Conservation (phyloP, 2,329 filamentous ascomycete species). For the Nothopassalora personata region DNA sequence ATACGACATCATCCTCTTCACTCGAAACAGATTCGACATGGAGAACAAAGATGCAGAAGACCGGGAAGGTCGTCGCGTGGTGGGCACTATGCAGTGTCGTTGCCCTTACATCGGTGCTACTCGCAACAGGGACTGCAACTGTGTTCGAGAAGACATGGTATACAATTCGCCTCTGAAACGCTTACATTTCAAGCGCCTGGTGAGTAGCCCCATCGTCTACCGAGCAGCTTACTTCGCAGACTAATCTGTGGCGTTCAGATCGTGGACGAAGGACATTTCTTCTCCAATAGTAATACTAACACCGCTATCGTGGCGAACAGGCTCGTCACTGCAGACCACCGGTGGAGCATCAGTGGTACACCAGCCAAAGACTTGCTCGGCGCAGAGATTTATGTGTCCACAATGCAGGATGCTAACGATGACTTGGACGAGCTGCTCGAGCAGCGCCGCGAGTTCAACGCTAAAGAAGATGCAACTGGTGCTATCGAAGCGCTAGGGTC, state of each 20-base stretch:
- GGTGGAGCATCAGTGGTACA: conserved; percentile 88
- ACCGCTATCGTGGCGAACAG: conserved; percentile 51
- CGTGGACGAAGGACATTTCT: conserved; percentile 84
- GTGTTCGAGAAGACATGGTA: conserved; percentile 35
- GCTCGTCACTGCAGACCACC: conserved; percentile 57
- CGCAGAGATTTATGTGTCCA: conserved; percentile 56
- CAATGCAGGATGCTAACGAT: conserved; percentile 14
- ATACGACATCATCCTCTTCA: conserved; percentile 75
- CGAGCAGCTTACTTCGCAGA: background rate
- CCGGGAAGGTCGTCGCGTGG: conserved; percentile 38
- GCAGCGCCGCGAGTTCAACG: conserved; percentile 37
- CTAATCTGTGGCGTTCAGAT: conserved; percentile 43
- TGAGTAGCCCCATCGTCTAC: background rate
- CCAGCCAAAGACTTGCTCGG: conserved; percentile 80
- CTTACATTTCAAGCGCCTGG: conserved; percentile 75
- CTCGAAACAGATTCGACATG: conserved; percentile 57
- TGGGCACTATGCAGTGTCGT: conserved; percentile 29
- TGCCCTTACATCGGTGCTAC: conserved; percentile 43
- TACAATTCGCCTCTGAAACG: conserved; percentile 60
- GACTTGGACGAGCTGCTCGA: conserved; percentile 30
- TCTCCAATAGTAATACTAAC: conserved; percentile 63
- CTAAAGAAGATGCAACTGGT: conserved; percentile 36
- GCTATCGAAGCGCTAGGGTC: conserved; percentile 57
- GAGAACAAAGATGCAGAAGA: conserved; percentile 1
- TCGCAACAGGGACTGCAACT: conserved; percentile 42